Base-by-base conservation (phyloP, 2,329 filamentous ascomycete genomes). In the Chalaropsis ovoidea region DNA sequence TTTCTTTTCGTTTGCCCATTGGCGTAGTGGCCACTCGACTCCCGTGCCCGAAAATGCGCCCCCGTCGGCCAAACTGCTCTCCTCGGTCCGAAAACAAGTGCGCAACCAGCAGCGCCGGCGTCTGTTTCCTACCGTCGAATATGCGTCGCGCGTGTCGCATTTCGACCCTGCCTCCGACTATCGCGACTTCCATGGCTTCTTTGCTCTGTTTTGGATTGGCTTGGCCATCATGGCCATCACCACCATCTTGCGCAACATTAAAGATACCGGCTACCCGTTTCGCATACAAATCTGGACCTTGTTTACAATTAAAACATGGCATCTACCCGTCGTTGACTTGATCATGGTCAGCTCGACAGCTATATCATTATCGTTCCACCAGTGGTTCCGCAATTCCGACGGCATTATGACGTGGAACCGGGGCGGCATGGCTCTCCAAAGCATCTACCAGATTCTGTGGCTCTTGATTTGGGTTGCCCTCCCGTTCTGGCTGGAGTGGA, bases 201-300 rank as follows among this genome's bases (percentile, higher is more conserved):
- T 96, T 77, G 90, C 94, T 64, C 83, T 99, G 45, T 99, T 99
- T 77, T 99, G 94, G 94, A 93, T 99, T 69, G 90, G 90, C 10
- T 80, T 99, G 67, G 90, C 89, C 70, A 95, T 99, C 75, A 96
- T 99, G 92, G 90, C 92, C 71, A 87, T 96, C 69, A 97, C 93
- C 2, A 89, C 89, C n/a, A 90, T 91, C 80, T 77, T 96, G 72
- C 86, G 93, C 71, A 97, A 96, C 75, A 84, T 94, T 72, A 95
- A 93, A 75, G 94, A 97, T 73, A 96, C 90, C 0, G 94, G 94
- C 24, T 89, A 87, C 73, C 89, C 92, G 17, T 78, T 97, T 71
- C 84, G 88, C 71, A 85, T 95, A 62, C 82, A 89, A 74, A 95
- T 97, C 70, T 97, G 92, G 90, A 82, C 82, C 64, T 78, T 96